Evolutionary conservation across 2,329 filamentous ascomycete species (phyloP), one percentile per base, ranked within the genome.

Genomic region (Fusarium anthophilum): DNA sequence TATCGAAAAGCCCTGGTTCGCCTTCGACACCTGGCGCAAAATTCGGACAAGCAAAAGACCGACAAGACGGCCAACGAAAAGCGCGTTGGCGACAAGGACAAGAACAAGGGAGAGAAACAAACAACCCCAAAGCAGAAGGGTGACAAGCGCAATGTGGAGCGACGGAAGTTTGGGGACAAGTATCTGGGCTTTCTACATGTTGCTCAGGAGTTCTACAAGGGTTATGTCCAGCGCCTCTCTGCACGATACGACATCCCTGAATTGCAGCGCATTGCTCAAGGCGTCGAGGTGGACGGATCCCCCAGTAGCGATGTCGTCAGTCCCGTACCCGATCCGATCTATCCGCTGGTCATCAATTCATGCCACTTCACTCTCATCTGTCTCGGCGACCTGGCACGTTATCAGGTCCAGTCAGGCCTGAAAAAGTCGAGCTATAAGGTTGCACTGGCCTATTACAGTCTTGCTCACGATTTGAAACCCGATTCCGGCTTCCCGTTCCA

Each of bases 321-420:
- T 73, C 81, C 85, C 74, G 82, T 87, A 64, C 81, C 87, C 48
- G 77, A 86, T 51, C 80, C 87, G 18, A 82, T 94, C 57, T 87
- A 87, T 68, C 81, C 84, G n/a, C 84, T 87, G 72, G 89, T 97
- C 64, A 85, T 94, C 45, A 84, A 87, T 63, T 95, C 94, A 8
- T 97, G 94, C 80, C 93, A 98, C 83, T 90, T 91, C 63, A 94
- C 93, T 9, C 87, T 98, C 63, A 92, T 98, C 68, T 94, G 93
- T 74, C 89, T 98, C 15, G 96, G 96, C 39, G 96, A 99, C 81
- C 87, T 99, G 54, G 94, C 94, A 56, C 91, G 96, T 72, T 99
- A 98, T 83, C 92, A 95, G 61, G 87, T 88, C 61, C 93, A 96
- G 79, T 86, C 94, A 66, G 91, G 92, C 67, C 88, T 88, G 69